These are phyloP conservation scores for Torulaspora delbrueckii DNA, from an alignment of 805 yeast genomes.

Conservation along the genomic window DNA sequence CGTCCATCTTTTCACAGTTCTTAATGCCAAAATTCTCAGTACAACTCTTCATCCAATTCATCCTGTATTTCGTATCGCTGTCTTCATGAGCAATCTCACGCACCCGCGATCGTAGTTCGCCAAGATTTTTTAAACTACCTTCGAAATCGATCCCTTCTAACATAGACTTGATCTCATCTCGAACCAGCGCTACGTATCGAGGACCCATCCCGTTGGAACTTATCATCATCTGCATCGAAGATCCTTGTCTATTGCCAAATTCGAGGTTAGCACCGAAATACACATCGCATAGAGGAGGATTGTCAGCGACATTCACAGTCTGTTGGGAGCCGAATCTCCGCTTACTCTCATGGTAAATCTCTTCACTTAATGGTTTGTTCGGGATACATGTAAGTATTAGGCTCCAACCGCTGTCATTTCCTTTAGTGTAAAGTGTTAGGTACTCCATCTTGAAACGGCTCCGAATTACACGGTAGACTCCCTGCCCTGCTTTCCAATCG, in stretches of 20 bases:
- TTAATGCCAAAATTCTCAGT: slow-evolving; percentile 31
- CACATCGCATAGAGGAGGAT: slow-evolving; percentile 34
- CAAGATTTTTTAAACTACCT: slow-evolving; percentile 24
- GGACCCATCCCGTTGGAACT: slow-evolving; percentile 35
- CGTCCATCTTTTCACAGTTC: slow-evolving; percentile 25
- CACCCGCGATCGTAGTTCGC: slow-evolving; percentile 22
- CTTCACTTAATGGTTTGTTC: slow-evolving; percentile 21
- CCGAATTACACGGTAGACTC: slow-evolving; percentile 18
- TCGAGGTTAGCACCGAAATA: slow-evolving; percentile 35
- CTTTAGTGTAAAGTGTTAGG: slow-evolving; percentile 17
- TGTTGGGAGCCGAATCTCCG: slow-evolving; percentile 26
- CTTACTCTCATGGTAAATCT: slow-evolving; percentile 23
- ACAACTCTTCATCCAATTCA: slow-evolving; percentile 32
- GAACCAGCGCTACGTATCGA: slow-evolving; percentile 30
- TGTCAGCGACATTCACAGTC: slow-evolving; percentile 35
- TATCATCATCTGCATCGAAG: slow-evolving; percentile 23
- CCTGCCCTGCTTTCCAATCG: slow-evolving; percentile 15
- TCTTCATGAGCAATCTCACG: slow-evolving; percentile 14
- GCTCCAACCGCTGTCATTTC: slow-evolving; percentile 22
- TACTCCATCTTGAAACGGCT: slow-evolving; percentile 15
- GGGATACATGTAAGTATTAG: slow-evolving; percentile 32
- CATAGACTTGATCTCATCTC: slow-evolving; percentile 24
- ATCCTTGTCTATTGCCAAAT: slow-evolving; percentile 10
- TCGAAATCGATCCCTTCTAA: slow-evolving; percentile 21
- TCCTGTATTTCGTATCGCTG: slow-evolving; percentile 26